Percentiles rank a stretch among this genome's conserved stretches.
These are phyloP conservation scores for Cynara cardunculus DNA, from an alignment of 129 eudicot species.

Conservation along the genomic window DNA sequence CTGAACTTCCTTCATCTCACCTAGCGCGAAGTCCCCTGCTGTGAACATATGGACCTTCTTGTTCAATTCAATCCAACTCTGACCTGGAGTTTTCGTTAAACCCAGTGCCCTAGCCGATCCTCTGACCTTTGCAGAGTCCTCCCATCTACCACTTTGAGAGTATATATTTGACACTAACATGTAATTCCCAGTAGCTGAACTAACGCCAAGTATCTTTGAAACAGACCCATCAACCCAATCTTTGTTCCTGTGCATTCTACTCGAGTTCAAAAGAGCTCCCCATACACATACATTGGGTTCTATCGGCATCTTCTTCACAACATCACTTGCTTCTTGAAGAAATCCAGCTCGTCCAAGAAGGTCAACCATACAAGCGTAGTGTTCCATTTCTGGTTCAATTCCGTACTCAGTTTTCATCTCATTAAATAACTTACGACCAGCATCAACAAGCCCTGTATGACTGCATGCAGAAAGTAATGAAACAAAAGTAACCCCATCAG, in stretches of 20 bases:
- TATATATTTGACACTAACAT: constrained; percentile 72
- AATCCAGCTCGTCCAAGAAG: constrained; percentile 82
- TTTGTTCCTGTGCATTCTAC: constrained; percentile 46
- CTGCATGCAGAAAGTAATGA: constrained; percentile 76
- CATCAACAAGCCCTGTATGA: constrained; percentile 62
- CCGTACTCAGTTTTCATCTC: constrained; percentile 46
- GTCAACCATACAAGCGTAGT: constrained; percentile 74
- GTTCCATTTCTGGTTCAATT: constrained; percentile 60
- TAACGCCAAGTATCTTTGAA: constrained; percentile 30
- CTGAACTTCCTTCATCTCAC: constrained; percentile 41
- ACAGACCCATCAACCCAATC: constrained; percentile 48
- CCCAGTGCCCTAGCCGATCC: constrained; percentile 55
- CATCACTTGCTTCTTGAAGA: constrained; percentile 50
- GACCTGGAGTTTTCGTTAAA: constrained; percentile 59
- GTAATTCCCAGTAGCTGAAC: constrained; percentile 50
- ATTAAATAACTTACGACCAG: constrained; percentile 46
- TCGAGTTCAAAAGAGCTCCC: constrained; percentile 76
- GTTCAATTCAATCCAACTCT: constrained; percentile 76
- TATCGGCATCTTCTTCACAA: constrained; percentile 56
- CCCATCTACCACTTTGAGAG: constrained; percentile 67
- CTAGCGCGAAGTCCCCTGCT: constrained; percentile 37
- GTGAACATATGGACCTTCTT: constrained; percentile 50
- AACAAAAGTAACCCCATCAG: constrained; percentile 67
- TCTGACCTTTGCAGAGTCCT: constrained; percentile 71
- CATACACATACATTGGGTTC: constrained; percentile 64